Evolutionary conservation across 1,284 basidiomycete genomes (phyloP).

Genomic region (Ceratobasidium sp.): DNA sequence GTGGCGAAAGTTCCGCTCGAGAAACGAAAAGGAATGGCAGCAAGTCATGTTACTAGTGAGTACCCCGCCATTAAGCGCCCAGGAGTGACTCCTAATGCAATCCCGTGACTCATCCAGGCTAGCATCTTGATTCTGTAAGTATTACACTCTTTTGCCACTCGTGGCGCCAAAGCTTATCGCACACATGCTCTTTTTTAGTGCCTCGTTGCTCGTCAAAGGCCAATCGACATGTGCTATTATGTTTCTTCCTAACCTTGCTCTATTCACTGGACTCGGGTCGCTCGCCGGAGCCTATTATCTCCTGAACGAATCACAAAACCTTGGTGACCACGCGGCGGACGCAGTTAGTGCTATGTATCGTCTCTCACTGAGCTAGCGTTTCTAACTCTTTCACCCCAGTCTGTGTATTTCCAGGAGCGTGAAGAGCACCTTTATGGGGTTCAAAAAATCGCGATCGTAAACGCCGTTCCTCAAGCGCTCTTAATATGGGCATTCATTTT

Average conservation of each 20-base stretch:
- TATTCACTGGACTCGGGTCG: constrained; percentile 17
- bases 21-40: constrained; percentile 38
- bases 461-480: constrained; percentile 25
- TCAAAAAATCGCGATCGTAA: constrained; percentile 34
- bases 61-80: background rate
- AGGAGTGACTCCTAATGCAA: background rate
- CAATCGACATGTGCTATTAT: background rate
- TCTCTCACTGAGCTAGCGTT: background rate
- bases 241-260: background rate
- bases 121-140: constrained; percentile 21
- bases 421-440: constrained; percentile 26
- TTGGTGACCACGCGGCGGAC: constrained; percentile 25
- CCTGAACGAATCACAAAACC: constrained; percentile 34
- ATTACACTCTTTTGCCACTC: background rate
- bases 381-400: constrained; percentile 1
- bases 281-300: constrained; percentile 19
- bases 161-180: background rate
- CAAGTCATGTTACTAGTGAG: constrained; percentile 23
- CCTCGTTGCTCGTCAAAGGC: background rate
- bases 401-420: constrained; percentile 23
- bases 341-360: constrained; percentile 18
- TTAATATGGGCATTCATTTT: constrained; percentile 34
- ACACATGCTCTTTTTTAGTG: constrained; percentile 13
- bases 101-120: background rate
- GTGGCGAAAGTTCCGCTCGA: constrained; percentile 23